Evolutionary conservation across 2,329 filamentous ascomycete species (phyloP).

Genomic region (Fusarium praegraminearum): DNA sequence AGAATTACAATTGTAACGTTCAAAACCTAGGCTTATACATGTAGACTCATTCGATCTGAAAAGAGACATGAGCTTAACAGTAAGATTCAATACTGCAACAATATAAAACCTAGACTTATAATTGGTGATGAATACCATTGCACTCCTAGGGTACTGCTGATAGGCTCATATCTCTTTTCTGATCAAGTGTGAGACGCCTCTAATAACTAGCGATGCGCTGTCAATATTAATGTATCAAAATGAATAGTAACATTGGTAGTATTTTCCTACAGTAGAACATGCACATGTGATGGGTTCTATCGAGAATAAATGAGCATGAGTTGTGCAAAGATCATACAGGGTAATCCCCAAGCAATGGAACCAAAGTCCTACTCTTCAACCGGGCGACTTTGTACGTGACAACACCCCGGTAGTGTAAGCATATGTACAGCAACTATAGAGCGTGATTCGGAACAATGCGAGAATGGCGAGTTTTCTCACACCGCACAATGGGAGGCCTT

Average conservation of each 20-base stretch:
- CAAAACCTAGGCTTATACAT: not conserved
- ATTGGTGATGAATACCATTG: no score
- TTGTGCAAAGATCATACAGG: not conserved
- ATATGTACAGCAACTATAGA: not conserved
- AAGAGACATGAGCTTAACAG: no score
- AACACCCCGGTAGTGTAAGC: not conserved
- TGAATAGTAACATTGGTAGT: not conserved
- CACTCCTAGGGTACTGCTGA: not conserved
- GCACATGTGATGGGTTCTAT: not conserved
- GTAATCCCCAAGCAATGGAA: not conserved
- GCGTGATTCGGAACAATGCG: slow-evolving; percentile 2
- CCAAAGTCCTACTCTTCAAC: not conserved
- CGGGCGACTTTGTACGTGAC: not conserved
- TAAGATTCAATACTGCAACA: no score
- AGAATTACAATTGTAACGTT: not conserved
- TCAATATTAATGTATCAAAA: not conserved
- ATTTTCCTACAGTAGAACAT: not conserved
- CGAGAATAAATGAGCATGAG: not conserved
- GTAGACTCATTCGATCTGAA: no score
- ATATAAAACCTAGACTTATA: no score
- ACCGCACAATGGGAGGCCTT: slow-evolving; percentile 1
- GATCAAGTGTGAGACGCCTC: no score
- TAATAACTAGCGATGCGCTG: not conserved
- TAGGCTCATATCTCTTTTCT: not conserved
- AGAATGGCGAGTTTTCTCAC: slow-evolving; percentile 14